Evolutionary conservation across 805 yeast species (phyloP).

Genomic region (Yamadazyma ubonensis): DNA sequence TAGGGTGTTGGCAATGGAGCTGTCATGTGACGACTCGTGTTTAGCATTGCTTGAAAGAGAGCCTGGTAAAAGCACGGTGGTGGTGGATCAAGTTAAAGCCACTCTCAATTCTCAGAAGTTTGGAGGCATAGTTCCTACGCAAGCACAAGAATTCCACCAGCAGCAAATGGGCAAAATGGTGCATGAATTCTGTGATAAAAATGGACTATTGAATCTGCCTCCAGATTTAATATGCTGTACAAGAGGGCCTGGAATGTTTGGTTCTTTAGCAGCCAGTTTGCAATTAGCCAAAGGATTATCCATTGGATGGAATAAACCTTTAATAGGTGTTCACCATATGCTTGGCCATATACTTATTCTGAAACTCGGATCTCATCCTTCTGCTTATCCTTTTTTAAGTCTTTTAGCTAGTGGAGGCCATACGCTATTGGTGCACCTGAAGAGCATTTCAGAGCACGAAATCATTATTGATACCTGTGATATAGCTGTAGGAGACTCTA

Average conservation of each 20-base stretch:
- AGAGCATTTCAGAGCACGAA: conserved; percentile 61
- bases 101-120: conserved; percentile 63
- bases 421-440: conserved; percentile 77
- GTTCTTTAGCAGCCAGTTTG: conserved; percentile 78
- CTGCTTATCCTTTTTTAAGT: conserved; percentile 68
- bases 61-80: conserved; percentile 37
- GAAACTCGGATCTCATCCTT: conserved; percentile 26
- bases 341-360: conserved; percentile 77
- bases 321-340: conserved; percentile 95
- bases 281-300: conserved; percentile 84
- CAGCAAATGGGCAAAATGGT: conserved; percentile 52
- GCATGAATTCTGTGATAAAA: conserved; percentile 37
- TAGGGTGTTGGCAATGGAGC: conserved; percentile 80
- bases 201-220: conserved; percentile 22
- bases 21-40: conserved; percentile 95
- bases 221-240: conserved; percentile 87
- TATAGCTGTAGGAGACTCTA: conserved; percentile 89
- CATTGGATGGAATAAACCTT: conserved; percentile 72
- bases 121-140: conserved; percentile 89
- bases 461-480: conserved; percentile 75
- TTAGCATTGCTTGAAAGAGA: conserved; percentile 69
- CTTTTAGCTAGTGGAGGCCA: conserved; percentile 92
- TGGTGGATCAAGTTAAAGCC: conserved; percentile 57
- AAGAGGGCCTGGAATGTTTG: conserved; percentile 96
- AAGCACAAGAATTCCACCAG: conserved; percentile 81